Evolutionary conservation across 1,284 basidiomycete species (phyloP), one percentile per base, ranked within the genome.

Genomic region (Puccinia sorghi): DNA sequence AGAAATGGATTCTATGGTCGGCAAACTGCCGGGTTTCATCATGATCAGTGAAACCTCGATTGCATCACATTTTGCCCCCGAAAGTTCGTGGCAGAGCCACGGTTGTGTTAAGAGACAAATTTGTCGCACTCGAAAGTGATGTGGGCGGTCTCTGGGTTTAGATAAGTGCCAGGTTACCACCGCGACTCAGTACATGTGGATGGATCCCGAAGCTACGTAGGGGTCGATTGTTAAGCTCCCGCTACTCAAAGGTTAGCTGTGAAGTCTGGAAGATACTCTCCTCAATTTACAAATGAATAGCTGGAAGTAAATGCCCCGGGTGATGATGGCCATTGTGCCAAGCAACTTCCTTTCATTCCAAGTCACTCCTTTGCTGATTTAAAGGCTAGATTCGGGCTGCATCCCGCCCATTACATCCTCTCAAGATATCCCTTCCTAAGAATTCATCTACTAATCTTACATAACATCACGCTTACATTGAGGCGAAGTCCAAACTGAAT

Each of bases 141-240:
- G 61, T 25, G n/a, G 37, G 12, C 15, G 15, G 15, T 1, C 52
- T 63, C 39, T 63, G 41, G 61, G 61, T 64, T 64, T 64, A 11
- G 13, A 5, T 37, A 64, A 41, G 61, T 6, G 61, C 61, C 20
- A 64, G 20, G 61, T 41, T 25, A 64, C 61, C 61, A 12, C 39
- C 61, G 20, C 54, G 25, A 57, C 27, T 25, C 4, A 57, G 5
- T 41, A 64, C 32, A 32, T 32, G 32, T 32, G 4, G 59, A 63
- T 63, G 37, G 37, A 39, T 63, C 32, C 37, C 59, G 37, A 63
- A 3, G 54, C 61, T 46, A 64, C 61, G 41, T 32, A 32, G 32
- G 61, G 61, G 61, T 64, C 61, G 61, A 64, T 64, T 64, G 61
- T 12, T 64, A 43, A 25, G 61, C 61, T 43, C 46, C 20, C 25